Evolutionary conservation across 2,329 filamentous ascomycete species (phyloP).

Genomic region (Fusarium lyarnte): DNA sequence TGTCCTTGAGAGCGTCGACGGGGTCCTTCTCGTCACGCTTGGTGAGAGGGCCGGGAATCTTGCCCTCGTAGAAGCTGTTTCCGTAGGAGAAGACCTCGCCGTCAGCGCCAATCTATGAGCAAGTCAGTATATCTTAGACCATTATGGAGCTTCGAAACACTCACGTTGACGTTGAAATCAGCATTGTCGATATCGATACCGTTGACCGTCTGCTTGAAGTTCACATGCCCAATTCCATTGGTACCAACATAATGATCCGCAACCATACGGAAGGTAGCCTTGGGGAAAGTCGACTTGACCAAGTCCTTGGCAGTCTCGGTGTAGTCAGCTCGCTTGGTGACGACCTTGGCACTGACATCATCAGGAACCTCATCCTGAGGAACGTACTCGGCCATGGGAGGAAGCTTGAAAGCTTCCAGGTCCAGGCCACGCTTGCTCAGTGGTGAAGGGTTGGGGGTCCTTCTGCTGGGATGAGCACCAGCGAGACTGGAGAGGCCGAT

Average conservation of each 20-base stretch:
- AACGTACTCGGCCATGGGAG: slow-evolving; percentile 45
- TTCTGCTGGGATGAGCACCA: slow-evolving; percentile 46
- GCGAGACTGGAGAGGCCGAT: slow-evolving; percentile 49
- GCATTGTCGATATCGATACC: slow-evolving; percentile 69
- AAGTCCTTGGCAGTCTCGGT: slow-evolving; percentile 57
- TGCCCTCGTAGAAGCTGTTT: slow-evolving; percentile 57
- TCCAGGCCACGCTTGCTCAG: slow-evolving; percentile 47
- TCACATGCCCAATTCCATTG: slow-evolving; percentile 66
- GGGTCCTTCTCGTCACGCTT: slow-evolving; percentile 56
- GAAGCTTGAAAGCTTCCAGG: slow-evolving; percentile 47
- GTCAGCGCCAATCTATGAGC: slow-evolving; percentile 61
- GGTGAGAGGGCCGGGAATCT: slow-evolving; percentile 51
- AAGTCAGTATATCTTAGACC: too few relatives aligned
- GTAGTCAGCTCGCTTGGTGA: slow-evolving; percentile 48
- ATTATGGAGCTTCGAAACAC: too few relatives aligned
- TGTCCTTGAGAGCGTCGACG: slow-evolving; percentile 55
- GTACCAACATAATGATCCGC: slow-evolving; percentile 63
- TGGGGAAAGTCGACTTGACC: slow-evolving; percentile 51
- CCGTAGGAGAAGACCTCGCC: slow-evolving; percentile 68
- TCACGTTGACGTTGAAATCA: slow-evolving; percentile 69
- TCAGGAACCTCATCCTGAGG: slow-evolving; percentile 30
- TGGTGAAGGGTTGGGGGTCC: slow-evolving; percentile 35
- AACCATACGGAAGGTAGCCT: slow-evolving; percentile 59
- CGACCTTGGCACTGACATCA: slow-evolving; percentile 34
- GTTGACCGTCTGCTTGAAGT: slow-evolving; percentile 68